phyloP scores from a whole-genome alignment of 2,329 filamentous ascomycete genomes.

The Botrytis fabae region DNA sequence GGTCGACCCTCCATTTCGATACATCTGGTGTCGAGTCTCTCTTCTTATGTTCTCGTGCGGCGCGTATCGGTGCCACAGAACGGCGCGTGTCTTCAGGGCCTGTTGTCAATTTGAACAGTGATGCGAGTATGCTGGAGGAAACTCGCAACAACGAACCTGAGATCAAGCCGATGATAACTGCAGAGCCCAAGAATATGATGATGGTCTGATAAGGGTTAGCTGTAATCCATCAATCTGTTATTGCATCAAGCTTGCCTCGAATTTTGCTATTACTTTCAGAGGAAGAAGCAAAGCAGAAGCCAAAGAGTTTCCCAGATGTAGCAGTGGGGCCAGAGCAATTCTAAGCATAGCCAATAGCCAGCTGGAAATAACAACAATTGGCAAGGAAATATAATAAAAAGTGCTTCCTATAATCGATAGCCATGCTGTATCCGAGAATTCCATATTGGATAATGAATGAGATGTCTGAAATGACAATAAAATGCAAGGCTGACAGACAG shows the following conservation, averaged over 20 bases:
- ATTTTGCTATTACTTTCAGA: slow-evolving; percentile 35
- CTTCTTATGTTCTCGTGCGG: slow-evolving; percentile 34
- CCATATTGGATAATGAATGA: slow-evolving; percentile 10
- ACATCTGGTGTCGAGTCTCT: slow-evolving; percentile 26
- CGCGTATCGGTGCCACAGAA: slow-evolving; percentile 33
- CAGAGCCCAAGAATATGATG: slow-evolving; percentile 60
- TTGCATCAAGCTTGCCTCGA: slow-evolving; percentile 35
- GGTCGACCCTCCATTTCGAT: slow-evolving; percentile 22
- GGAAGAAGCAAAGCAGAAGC: slow-evolving; percentile 33
- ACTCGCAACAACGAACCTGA: slow-evolving; percentile 61
- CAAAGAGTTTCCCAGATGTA: slow-evolving; percentile 34
- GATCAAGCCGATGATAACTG: slow-evolving; percentile 64
- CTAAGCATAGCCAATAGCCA: slow-evolving; percentile 28
- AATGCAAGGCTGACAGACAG: not conserved
- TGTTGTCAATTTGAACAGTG: slow-evolving; percentile 49
- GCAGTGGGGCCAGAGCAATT: slow-evolving; percentile 33
- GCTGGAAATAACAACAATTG: slow-evolving; percentile 30
- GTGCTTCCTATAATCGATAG: slow-evolving; percentile 27
- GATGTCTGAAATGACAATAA: not conserved
- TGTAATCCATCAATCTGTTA: not conserved
- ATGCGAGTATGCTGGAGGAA: slow-evolving; percentile 55
- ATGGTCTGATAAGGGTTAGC: slow-evolving; percentile 42
- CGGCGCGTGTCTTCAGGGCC: slow-evolving; percentile 28
- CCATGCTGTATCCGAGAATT: slow-evolving; percentile 31
- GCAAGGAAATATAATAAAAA: slow-evolving; percentile 34